Conservation (phyloP, 176 grass and related monocot species). For the Rhynchospora tenuis region DNA sequence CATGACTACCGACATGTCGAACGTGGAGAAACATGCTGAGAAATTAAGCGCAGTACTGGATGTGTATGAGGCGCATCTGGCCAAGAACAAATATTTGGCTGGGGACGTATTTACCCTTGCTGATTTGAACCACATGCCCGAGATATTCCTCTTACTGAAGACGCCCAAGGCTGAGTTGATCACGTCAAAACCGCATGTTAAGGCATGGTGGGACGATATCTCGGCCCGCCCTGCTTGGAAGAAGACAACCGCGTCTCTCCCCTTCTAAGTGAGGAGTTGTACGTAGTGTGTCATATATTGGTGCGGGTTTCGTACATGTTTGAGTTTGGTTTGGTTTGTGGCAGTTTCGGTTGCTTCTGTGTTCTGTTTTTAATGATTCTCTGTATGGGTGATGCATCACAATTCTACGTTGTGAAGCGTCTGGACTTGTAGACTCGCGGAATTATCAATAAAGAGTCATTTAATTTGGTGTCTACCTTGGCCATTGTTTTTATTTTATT, state of each 20-base stretch:
- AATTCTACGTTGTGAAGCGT: not conserved
- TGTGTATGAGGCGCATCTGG: slow-evolving; percentile 66
- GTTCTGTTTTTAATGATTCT: not conserved
- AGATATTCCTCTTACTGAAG: slow-evolving; percentile 32
- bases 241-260: slow-evolving; percentile 48
- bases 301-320: not conserved
- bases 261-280: not conserved
- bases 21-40: slow-evolving; percentile 39
- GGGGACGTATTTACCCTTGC: slow-evolving; percentile 60
- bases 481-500: no score
- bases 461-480: not conserved
- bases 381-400: not conserved
- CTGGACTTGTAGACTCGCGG: not conserved
- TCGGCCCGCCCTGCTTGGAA: slow-evolving; percentile 39
- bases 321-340: not conserved
- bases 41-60: slow-evolving; percentile 55
- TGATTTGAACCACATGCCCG: slow-evolving; percentile 63
- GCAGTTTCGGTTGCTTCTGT: not conserved
- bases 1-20: slow-evolving; percentile 23
- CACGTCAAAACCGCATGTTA: slow-evolving; percentile 42
- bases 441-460: not conserved
- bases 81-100: slow-evolving; percentile 52
- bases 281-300: not conserved
- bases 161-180: slow-evolving; percentile 49
- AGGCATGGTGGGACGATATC: slow-evolving; percentile 74